phyloP scores from a whole-genome alignment of 192 early-diverging fungal species.

The Spizellomyces sp. region DNA sequence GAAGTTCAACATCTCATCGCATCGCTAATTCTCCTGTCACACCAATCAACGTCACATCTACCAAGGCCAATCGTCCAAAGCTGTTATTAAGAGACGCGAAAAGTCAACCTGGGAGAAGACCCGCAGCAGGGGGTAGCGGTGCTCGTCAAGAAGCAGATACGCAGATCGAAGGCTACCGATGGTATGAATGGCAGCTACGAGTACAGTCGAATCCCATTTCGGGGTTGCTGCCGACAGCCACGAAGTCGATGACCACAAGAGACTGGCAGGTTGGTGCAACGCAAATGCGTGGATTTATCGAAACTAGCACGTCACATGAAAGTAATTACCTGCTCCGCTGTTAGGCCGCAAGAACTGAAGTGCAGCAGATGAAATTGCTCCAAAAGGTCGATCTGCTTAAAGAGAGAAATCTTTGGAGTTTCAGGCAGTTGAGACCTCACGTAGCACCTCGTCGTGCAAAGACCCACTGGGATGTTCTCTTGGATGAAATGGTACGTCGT shows the following conservation, averaged over 20 bases:
- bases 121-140: not conserved
- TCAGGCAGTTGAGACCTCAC: slow-evolving; percentile 72
- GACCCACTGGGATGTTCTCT: slow-evolving; percentile 74
- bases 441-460: slow-evolving; percentile 55
- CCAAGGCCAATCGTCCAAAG: no score
- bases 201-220: slow-evolving; percentile 59
- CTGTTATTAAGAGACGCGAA: not conserved
- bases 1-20: slow-evolving; percentile 4
- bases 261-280: slow-evolving; percentile 69
- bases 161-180: slow-evolving; percentile 44
- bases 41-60: not conserved
- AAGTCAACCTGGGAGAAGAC: not conserved
- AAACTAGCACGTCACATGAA: not conserved
- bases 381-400: slow-evolving; percentile 73
- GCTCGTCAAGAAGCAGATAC: slow-evolving; percentile 10
- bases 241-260: slow-evolving; percentile 68
- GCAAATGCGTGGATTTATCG: not conserved
- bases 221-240: slow-evolving; percentile 60
- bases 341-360: slow-evolving; percentile 75
- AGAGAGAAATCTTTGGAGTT: slow-evolving; percentile 69
- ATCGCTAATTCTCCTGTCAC: not conserved
- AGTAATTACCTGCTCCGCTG: not conserved
- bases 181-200: slow-evolving; percentile 52
- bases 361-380: slow-evolving; percentile 64
- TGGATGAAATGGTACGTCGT: slow-evolving; percentile 75